Conservation (phyloP, 208 protist species). For the Acanthamoeba sp. region DNA sequence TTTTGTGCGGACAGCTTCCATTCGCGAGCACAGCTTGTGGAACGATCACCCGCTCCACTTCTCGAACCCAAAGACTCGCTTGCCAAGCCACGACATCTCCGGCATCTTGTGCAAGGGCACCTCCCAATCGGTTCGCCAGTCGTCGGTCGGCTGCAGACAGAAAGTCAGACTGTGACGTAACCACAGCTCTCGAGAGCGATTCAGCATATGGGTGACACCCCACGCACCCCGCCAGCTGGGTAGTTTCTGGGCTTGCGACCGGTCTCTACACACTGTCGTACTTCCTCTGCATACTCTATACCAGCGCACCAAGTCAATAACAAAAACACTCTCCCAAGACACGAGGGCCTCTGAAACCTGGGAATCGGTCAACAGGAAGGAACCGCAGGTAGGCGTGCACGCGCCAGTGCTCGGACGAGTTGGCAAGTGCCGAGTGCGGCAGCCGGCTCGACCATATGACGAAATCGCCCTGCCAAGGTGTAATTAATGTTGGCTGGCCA, state of each 20-base stretch:
- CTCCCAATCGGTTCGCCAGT: background rate
- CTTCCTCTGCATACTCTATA: constrained; percentile 8
- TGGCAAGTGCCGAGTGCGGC: constrained; percentile 30
- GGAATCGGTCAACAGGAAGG: background rate
- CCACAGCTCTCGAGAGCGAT: too few relatives aligned
- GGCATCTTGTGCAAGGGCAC: background rate
- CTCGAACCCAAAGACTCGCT: background rate
- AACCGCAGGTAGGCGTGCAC: constrained; percentile 61
- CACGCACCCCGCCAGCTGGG: background rate
- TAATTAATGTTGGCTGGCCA: background rate
- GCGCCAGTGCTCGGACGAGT: constrained; percentile 52
- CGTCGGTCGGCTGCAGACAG: background rate
- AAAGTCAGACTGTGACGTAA: too few relatives aligned
- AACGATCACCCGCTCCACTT: background rate
- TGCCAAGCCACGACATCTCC: background rate
- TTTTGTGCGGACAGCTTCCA: too few relatives aligned
- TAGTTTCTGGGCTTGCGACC: constrained; percentile 40
- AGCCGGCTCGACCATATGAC: constrained; percentile 36
- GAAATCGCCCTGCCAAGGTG: constrained; percentile 61
- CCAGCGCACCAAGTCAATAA: background rate
- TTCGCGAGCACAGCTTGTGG: background rate
- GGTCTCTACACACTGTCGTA: background rate
- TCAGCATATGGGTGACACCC: background rate
- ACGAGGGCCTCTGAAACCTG: too few relatives aligned
- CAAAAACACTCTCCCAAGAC: too few relatives aligned